A percentile compares a stretch with the other conserved stretches of the same genome.
phyloP scores from a whole-genome alignment of 352 stramenopile genomes.

The Paralagenidium karlingii region DNA sequence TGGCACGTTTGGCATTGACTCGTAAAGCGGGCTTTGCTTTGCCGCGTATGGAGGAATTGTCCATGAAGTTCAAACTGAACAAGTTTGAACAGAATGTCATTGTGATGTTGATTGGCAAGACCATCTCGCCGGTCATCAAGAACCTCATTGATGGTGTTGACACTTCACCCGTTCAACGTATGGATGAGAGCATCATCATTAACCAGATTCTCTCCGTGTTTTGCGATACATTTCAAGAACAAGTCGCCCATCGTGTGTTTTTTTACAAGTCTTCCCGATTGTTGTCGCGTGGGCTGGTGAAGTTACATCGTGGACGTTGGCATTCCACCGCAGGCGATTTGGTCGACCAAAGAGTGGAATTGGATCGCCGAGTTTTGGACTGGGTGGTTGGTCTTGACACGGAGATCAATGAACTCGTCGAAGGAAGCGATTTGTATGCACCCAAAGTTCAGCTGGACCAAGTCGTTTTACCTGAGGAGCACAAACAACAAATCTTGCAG shows the following conservation, averaged over 20 bases:
- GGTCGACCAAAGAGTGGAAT: constrained; percentile 76
- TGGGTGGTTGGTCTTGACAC: constrained; percentile 80
- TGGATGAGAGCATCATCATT: constrained; percentile 85
- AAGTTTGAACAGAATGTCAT: constrained; percentile 84
- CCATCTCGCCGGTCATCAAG: constrained; percentile 82
- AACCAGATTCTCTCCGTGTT: constrained; percentile 83
- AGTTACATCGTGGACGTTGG: constrained; percentile 70
- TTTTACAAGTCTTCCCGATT: constrained; percentile 84
- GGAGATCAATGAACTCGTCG: constrained; percentile 84
- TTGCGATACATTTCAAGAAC: constrained; percentile 80
- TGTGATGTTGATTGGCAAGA: constrained; percentile 84
- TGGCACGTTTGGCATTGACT: constrained; percentile 49
- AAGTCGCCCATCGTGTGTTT: constrained; percentile 74
- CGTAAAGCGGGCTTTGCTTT: constrained; percentile 37
- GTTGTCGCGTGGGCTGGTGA: constrained; percentile 61
- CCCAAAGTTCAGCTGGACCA: constrained; percentile 75
- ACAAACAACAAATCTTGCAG: constrained; percentile 69
- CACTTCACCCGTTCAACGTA: constrained; percentile 71
- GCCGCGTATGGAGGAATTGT: constrained; percentile 64
- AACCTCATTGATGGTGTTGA: constrained; percentile 79
- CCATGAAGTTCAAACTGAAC: constrained; percentile 71
- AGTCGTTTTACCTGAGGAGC: constrained; percentile 74
- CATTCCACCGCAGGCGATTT: constrained; percentile 71
- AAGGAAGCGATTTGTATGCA: constrained; percentile 79
- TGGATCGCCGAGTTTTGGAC: constrained; percentile 77